Evolutionary conservation across 148 eudicot genomes (phyloP).

Genomic region (Rhododendron henanense): DNA sequence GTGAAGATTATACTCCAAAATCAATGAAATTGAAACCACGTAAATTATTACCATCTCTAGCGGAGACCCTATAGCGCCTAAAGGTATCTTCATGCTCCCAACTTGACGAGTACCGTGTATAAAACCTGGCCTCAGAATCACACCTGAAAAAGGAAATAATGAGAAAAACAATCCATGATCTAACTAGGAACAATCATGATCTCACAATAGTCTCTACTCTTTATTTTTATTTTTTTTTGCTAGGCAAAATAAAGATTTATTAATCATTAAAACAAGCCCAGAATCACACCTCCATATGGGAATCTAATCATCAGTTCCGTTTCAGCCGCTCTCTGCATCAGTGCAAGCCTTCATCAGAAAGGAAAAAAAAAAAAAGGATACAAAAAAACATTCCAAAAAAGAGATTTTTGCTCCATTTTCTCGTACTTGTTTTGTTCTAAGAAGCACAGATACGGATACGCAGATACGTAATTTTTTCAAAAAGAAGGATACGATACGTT

Average conservation of each 20-base stretch:
- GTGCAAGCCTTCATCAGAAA: not conserved
- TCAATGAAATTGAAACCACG: not conserved
- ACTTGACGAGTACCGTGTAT: conserved; percentile 62
- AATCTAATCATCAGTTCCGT: conserved; percentile 57
- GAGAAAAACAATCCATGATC: not conserved
- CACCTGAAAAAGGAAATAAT: conserved; percentile 31
- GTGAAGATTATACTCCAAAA: not conserved
- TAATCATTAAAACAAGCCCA: not conserved
- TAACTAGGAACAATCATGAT: not conserved
- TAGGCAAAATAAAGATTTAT: no score
- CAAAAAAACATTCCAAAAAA: not conserved
- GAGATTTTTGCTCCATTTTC: not conserved
- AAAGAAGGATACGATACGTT: no score
- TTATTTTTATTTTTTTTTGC: no score
- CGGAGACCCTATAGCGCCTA: conserved; percentile 59
- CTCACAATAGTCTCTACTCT: not conserved
- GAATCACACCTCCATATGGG: conserved; percentile 57
- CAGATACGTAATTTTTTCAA: no score
- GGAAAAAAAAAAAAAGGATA: not conserved
- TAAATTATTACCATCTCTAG: conserved; percentile 48
- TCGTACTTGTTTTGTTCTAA: not conserved
- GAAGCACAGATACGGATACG: no score
- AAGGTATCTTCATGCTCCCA: conserved; percentile 61
- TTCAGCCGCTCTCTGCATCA: conserved; percentile 60
- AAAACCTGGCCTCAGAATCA: conserved; percentile 63